phyloP scores from a whole-genome alignment of 495 filamentous ascomycete species.

The Neohortaea acidophila region DNA sequence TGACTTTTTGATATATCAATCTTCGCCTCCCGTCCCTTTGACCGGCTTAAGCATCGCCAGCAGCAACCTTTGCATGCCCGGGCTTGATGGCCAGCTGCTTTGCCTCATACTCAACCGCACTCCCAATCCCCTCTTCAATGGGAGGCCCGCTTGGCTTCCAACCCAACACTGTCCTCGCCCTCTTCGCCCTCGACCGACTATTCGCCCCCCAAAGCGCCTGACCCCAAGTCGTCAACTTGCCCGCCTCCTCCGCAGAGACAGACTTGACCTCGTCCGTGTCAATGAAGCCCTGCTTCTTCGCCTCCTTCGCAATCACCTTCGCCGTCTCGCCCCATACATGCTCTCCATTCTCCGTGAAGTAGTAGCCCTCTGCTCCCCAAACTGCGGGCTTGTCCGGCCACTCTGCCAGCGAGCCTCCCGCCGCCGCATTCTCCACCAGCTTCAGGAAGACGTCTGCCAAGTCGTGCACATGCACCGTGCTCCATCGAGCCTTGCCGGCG shows the following conservation, averaged over 20 bases:
- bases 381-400: conserved; percentile 51
- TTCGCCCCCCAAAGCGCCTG: conserved; percentile 38
- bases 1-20: too few relatives aligned
- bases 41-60: conserved; percentile 19
- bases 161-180: conserved; percentile 44
- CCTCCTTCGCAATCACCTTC: conserved; percentile 42
- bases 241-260: conserved; percentile 20
- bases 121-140: conserved; percentile 38
- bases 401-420: conserved; percentile 44
- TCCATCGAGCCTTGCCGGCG: conserved; percentile 53
- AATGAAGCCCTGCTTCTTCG: conserved; percentile 49
- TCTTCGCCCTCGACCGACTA: conserved; percentile 38
- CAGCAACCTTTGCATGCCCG: conserved; percentile 28
- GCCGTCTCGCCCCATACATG: conserved; percentile 59
- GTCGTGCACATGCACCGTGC: conserved; percentile 60
- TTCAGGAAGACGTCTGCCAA: conserved; percentile 48
- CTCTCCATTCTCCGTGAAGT: conserved; percentile 54
- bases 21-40: too few relatives aligned
- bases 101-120: conserved; percentile 33
- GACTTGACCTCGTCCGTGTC: conserved; percentile 37
- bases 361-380: conserved; percentile 60
- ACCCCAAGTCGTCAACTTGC: conserved; percentile 16
- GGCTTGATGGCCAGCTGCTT: conserved; percentile 24
- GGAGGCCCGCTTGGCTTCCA: conserved; percentile 39
- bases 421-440: conserved; percentile 50